These are phyloP conservation scores for Petunia hybrid DNA, from an alignment of 305 asterid genomes.

Conservation along the genomic window DNA sequence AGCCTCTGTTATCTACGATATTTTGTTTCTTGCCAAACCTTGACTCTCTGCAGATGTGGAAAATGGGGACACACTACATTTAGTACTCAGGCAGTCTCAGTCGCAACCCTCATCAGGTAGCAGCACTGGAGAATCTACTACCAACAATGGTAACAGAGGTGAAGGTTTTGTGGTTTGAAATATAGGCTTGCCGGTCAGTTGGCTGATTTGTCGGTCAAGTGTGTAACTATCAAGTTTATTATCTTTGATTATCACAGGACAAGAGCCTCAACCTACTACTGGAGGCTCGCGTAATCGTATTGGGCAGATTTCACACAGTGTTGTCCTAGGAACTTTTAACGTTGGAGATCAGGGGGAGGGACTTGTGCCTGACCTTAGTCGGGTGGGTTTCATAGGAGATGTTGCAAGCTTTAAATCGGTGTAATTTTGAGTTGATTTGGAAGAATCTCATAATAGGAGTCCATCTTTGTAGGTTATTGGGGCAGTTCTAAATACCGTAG, in stretches of 20 bases:
- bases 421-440: conserved; percentile 16
- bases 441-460: conserved; percentile 23
- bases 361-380: conserved; percentile 67
- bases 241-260: conserved; percentile 51
- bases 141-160: conserved; percentile 66
- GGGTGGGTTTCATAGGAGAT: conserved; percentile 54
- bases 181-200: conserved; percentile 26
- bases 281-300: conserved; percentile 62
- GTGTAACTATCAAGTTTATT: conserved; percentile 19
- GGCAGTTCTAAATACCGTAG: conserved; percentile 78
- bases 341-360: conserved; percentile 84
- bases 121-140: conserved; percentile 54
- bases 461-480: conserved; percentile 69
- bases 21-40: conserved; percentile 41
- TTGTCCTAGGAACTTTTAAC: conserved; percentile 78
- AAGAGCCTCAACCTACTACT: conserved; percentile 53
- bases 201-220: conserved; percentile 21
- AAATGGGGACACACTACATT: conserved; percentile 83
- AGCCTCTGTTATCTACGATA: neutral
- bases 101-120: conserved; percentile 60
- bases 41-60: conserved; percentile 74
- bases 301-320: conserved; percentile 82
- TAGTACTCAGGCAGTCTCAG: conserved; percentile 76
- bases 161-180: conserved; percentile 30
- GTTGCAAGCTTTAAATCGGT: conserved; percentile 12